Evolutionary conservation across 2,329 filamentous ascomycete species (phyloP).

Genomic region (Tolypocladium pustulatum): DNA sequence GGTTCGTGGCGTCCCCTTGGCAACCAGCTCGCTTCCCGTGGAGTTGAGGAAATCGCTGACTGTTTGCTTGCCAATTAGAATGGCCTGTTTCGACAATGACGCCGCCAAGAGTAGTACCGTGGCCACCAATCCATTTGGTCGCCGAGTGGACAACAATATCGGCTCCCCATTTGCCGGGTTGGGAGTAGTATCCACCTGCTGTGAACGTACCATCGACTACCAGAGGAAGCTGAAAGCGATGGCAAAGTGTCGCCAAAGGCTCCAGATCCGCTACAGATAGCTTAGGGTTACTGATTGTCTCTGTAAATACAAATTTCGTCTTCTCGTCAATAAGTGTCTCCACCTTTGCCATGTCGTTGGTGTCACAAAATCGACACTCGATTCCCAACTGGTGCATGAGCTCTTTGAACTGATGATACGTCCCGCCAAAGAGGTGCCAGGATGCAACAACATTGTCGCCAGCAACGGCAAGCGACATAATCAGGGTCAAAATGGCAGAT

Average conservation of each 20-base stretch:
- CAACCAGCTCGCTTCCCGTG: background rate
- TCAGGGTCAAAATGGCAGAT: background rate
- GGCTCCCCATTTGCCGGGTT: background rate
- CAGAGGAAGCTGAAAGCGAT: background rate
- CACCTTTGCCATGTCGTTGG: background rate
- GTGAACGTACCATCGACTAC: background rate
- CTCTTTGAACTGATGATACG: background rate
- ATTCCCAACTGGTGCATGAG: background rate
- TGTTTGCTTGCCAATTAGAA: background rate
- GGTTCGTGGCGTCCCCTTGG: background rate
- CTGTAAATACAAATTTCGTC: background rate
- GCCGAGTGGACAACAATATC: background rate
- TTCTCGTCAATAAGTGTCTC: background rate
- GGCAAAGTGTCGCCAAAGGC: background rate
- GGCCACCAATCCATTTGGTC: background rate
- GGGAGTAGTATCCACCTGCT: background rate
- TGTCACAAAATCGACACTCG: background rate
- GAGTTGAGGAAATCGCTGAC: background rate
- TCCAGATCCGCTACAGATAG: background rate
- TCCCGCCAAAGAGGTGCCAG: background rate
- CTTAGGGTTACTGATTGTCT: background rate
- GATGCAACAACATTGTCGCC: background rate
- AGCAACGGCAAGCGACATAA: background rate
- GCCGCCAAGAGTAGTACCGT: background rate
- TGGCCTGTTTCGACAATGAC: background rate